Base-by-base conservation (phyloP, 2,329 filamentous ascomycete species). In the Talaromyces atroroseus region DNA sequence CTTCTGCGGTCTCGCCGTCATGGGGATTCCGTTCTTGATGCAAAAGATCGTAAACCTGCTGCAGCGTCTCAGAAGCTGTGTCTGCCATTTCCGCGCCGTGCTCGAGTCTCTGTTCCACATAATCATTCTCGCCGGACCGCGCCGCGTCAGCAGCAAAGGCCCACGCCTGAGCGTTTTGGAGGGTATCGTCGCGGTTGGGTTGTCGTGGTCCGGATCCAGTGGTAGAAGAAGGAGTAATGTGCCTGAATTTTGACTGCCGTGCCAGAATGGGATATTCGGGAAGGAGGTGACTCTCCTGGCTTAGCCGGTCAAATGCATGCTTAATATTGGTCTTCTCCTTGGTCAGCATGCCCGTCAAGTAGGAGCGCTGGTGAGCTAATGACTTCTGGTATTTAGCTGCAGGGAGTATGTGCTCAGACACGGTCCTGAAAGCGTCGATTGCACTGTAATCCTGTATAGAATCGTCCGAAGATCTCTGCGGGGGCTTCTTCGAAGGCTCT, bases 211-310 rank as follows among this genome's bases (percentile, higher is more conserved):
- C 45, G 11, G 63, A 61, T 29, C 60, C 64, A 42, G n/a, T 18
- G 8, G 1, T 26, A 38, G 52, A 2, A 16, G 68, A 62, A 10
- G 67, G 63, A 2, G 66, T 64, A 26, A 66, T 63, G 44, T 71
- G 65, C 50, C 71, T 70, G 62, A 71, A 71, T 38, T 69, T 70
- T 5, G 67, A 62, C 50, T 74, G 72, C 34, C 65, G 67, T 20
- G 68, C 64, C 6, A 69, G 61, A 23, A 72, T 63, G 3, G 73
- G 72, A 49, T 74, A 75, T 51, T 74, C 71, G 1, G 72, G 71
- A n/a, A 75, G 71, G 8, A 75, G 64, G 47, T 74, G 73, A 49
- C 72, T 75, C 57, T 75, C 73, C 38, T 74, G 71, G 8, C 67
- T 66, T n/a, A 75, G 58, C 14, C 72, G 70, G 55, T 73, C 67